phyloP scores from a whole-genome alignment of 108 stramenopile genomes.

The Chaetoceros muelleri region DNA sequence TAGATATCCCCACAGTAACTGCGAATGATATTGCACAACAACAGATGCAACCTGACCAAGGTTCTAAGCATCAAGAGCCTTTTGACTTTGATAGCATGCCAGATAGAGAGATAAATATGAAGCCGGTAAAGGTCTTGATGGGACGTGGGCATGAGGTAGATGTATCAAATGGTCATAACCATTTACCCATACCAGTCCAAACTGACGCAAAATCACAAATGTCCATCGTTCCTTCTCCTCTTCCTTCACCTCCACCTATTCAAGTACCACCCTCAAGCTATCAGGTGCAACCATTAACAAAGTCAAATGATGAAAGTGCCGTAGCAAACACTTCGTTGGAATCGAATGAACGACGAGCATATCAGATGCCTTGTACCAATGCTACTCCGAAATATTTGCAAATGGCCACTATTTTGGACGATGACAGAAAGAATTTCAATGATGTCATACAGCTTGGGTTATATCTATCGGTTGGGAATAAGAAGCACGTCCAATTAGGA shows the following conservation, averaged over 20 bases:
- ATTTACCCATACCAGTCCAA: conserved; percentile 17
- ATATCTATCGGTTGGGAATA: conserved; percentile 64
- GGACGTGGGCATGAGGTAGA: conserved; percentile 69
- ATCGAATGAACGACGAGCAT: background rate
- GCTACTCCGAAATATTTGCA: conserved; percentile 42
- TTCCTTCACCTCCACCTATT: background rate
- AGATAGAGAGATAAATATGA: conserved; percentile 78
- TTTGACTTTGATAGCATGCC: conserved; percentile 81
- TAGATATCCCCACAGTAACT: background rate
- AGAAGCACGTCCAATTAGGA: conserved; percentile 75
- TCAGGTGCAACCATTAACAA: background rate
- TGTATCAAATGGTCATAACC: conserved; percentile 8
- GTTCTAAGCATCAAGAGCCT: conserved; percentile 17
- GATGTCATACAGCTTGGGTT: conserved; percentile 69
- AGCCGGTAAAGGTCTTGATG: conserved; percentile 75
- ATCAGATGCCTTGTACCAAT: background rate
- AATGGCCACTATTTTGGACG: conserved; percentile 36
- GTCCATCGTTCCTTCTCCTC: conserved; percentile 8
- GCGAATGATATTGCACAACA: conserved; percentile 1
- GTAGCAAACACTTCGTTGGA: background rate
- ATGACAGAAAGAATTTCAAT: conserved; percentile 30
- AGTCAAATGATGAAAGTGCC: no score
- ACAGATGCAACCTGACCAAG: background rate
- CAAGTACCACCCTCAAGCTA: background rate
- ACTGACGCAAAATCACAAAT: conserved; percentile 3